Evolutionary conservation across 2,329 filamentous ascomycete genomes (phyloP), one percentile per base, ranked within the genome.

Genomic region (Phialophora verrucosa): DNA sequence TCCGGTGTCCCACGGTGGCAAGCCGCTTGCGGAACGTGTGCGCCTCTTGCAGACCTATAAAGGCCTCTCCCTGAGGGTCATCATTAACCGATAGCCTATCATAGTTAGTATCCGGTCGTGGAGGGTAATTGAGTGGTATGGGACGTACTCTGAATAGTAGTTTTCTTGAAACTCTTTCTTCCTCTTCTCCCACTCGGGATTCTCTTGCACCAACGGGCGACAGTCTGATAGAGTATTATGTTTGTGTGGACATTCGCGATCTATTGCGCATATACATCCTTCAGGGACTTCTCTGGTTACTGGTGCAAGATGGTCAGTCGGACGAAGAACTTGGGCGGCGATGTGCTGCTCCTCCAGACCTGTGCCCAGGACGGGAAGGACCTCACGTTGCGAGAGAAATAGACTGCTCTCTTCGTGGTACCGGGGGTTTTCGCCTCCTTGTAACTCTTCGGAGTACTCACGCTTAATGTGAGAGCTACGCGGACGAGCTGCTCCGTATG

Each of bases 241-340:
- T 54, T 55, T 71, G 3, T 53, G 53, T 31, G 58, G 23, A 42
- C 70, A 71, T 8, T 47, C 20, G 10, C 57, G 54, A 23, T 54
- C 50, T 17, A 70, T 62, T n/a, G 68, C 66, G 44, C 70, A 72
- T 35, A 12, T 32, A 50, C 70, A 71, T n/a, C 29, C 35, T n/a
- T 11, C 12, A 12, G 7, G 23, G 12, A 38, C n/a, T 8, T 10
- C 29, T 14, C 4, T 23, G 12, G 25, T 4, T 1, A 51, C 20
- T 44, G 27, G 7, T 8, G 8, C 10, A 23, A n/a, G n/a, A 32
- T 27, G 25, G 14, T 17, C 3, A 20, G 38, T n/a, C n/a, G 42
- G 42, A 25, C 6, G 27, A 23, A 20, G n/a, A n/a, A 23, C 8
- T 23, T 12, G 32, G 27, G 25, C 10, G 57, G 25, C 25, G 42